Conservation (phyloP, 2,329 filamentous ascomycete genomes). For the Fusarium nodosum region DNA sequence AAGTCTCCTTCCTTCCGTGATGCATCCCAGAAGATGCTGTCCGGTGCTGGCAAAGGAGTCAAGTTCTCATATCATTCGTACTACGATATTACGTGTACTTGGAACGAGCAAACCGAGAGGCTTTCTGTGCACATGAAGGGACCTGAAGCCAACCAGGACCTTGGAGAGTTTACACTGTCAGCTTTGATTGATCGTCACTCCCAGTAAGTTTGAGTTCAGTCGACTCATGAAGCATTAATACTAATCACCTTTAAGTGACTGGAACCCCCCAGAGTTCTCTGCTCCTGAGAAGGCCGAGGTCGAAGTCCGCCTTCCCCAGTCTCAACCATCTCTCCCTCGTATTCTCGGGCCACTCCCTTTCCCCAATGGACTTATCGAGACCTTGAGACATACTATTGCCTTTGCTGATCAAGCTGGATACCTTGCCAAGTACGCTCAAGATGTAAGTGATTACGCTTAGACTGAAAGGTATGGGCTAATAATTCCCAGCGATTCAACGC, state of each 20-base stretch:
- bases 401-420: constrained; percentile 33
- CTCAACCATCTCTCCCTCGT: constrained; percentile 22
- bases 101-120: constrained; percentile 31
- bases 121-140: background rate
- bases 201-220: constrained; percentile 17
- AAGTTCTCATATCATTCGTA: constrained; percentile 30
- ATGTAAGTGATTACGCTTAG: background rate
- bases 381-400: constrained; percentile 24
- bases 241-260: constrained; percentile 12
- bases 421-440: constrained; percentile 6
- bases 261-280: constrained; percentile 2
- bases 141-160: background rate
- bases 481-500: background rate
- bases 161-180: constrained; percentile 18
- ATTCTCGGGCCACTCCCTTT: constrained; percentile 27
- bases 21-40: constrained; percentile 6
- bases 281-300: constrained; percentile 20
- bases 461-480: background rate
- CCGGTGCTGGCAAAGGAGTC: background rate
- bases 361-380: constrained; percentile 29
- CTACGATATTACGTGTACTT: constrained; percentile 33
- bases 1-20: constrained; percentile 18
- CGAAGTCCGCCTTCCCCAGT: constrained; percentile 32
- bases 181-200: constrained; percentile 29
- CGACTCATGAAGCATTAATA: background rate